A percentile compares a stretch with the other conserved stretches of the same genome.
Conservation (phyloP, 148 eudicot genomes). For the Fagopyrum homotropicum region DNA sequence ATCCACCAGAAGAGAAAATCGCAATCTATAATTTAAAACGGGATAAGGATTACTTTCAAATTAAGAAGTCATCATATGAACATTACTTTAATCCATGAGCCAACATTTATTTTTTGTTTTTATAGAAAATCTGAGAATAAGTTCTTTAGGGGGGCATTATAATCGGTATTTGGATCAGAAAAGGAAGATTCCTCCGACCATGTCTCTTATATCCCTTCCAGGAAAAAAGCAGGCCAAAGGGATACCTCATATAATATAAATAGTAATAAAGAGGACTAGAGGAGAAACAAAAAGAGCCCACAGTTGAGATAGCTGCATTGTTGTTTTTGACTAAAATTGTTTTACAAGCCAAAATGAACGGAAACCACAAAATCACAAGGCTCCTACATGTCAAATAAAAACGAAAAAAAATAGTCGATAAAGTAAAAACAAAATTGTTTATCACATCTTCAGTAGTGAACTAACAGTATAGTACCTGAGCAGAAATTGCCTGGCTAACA, state of each 20-base stretch:
- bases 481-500: conserved; percentile 93
- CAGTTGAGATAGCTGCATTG: background rate
- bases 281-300: background rate
- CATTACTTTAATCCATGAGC: background rate
- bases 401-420: background rate
- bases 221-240: background rate
- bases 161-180: too few species aligned
- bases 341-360: background rate
- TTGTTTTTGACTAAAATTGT: background rate
- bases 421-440: background rate
- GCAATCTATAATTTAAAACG: background rate
- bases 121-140: background rate
- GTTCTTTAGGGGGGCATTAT: too few species aligned
- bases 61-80: background rate
- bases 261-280: background rate
- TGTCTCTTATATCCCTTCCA: background rate
- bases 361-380: background rate
- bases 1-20: background rate
- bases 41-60: background rate
- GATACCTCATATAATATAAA: background rate
- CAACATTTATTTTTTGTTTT: background rate
- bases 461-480: conserved; percentile 70
- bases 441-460: background rate
- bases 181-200: background rate
- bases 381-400: background rate